A percentile compares a stretch with the other conserved stretches of the same genome.
phyloP scores from a whole-genome alignment of 2,329 filamentous ascomycete species.

The Colletotrichum kahawae region DNA sequence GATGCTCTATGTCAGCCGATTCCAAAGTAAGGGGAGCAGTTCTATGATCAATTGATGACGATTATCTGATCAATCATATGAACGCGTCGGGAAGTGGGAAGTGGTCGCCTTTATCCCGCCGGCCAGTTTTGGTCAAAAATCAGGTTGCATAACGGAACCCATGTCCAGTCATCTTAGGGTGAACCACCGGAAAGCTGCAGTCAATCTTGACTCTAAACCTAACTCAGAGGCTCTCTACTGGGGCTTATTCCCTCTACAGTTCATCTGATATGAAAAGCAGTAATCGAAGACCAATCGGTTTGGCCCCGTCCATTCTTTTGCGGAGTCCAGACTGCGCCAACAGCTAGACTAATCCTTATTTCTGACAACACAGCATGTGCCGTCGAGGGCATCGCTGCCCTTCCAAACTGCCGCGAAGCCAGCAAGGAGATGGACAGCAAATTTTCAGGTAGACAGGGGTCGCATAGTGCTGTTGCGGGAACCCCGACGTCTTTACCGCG shows the following conservation, averaged over 20 bases:
- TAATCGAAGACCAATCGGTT: neutral
- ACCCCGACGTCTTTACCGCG: neutral
- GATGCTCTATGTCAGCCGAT: neutral
- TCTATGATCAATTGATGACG: neutral
- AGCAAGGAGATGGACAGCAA: neutral
- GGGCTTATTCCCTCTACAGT: neutral
- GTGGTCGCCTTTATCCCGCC: neutral
- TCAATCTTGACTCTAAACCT: neutral
- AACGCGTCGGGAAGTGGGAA: neutral
- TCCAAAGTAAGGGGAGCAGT: fast-evolving
- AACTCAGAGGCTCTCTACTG: neutral
- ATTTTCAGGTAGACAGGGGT: neutral
- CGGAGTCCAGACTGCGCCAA: neutral
- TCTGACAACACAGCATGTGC: neutral
- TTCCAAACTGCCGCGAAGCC: neutral
- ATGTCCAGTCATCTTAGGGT: neutral
- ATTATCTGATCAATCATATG: neutral
- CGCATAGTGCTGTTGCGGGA: neutral
- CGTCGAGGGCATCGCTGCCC: neutral
- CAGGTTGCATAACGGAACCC: neutral
- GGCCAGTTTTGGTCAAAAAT: neutral
- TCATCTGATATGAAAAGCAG: neutral
- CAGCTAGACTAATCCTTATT: neutral
- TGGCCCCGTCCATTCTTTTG: neutral
- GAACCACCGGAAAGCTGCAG: neutral